Evolutionary conservation across 768 basidiomycete species (phyloP).

Genomic region (Phylloporus sp.): DNA sequence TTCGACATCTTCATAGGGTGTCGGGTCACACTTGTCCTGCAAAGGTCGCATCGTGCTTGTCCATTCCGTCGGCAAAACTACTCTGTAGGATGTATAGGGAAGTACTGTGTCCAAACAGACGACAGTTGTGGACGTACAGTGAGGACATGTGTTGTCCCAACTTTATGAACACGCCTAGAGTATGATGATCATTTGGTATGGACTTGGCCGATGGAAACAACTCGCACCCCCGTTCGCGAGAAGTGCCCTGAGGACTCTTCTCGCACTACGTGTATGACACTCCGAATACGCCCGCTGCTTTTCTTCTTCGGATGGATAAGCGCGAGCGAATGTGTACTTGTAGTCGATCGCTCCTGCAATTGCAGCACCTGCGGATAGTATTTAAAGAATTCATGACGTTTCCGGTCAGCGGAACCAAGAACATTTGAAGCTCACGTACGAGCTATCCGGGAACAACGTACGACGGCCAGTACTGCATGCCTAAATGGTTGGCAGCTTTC

Average conservation of each 20-base stretch:
- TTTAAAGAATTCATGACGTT: constrained; percentile 17
- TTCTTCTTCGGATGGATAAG: constrained; percentile 49
- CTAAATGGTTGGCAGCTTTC: constrained; percentile 69
- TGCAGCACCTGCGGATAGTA: constrained; percentile 48
- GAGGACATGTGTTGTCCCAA: constrained; percentile 86
- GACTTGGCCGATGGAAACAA: not conserved
- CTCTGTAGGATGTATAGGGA: constrained; percentile 26
- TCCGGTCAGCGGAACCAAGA: constrained; percentile 24
- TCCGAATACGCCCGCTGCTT: constrained; percentile 56
- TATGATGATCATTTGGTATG: not conserved
- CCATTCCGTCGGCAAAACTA: constrained; percentile 64
- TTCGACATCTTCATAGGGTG: constrained; percentile 74
- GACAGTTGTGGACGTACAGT: constrained; percentile 36
- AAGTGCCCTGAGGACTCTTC: constrained; percentile 75
- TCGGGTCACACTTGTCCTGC: constrained; percentile 93
- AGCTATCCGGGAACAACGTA: constrained; percentile 80
- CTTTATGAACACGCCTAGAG: constrained; percentile 77
- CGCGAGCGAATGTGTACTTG: constrained; percentile 58
- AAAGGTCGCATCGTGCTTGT: constrained; percentile 53
- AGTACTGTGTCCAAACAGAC: constrained; percentile 20
- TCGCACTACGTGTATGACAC: constrained; percentile 83
- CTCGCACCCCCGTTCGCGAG: constrained; percentile 79
- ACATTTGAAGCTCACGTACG: constrained; percentile 34
- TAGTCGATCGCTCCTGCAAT: constrained; percentile 66
- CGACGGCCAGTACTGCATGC: constrained; percentile 66